Base-by-base conservation (phyloP, 2,329 filamentous ascomycete genomes). In the Ceratocystis lukuohia region DNA sequence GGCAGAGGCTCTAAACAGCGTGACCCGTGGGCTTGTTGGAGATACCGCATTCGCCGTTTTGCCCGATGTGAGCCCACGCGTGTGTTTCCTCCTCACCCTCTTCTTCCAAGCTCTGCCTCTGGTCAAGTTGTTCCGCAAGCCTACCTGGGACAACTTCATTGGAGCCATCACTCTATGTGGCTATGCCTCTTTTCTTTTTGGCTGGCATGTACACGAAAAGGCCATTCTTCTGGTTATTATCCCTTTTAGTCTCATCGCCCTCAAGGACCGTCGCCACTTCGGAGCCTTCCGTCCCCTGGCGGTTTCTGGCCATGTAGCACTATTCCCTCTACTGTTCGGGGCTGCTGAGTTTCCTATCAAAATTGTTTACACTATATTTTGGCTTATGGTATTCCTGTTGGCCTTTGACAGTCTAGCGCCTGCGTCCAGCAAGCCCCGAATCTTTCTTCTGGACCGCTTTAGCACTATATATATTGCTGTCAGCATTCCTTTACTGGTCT, bases 141-240 rank as follows among this genome's bases (percentile, higher is more conserved):
- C 91, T 1, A 90, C 84, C 0, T 96, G 91, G 89, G 88, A 96
- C 69, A 88, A 84, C 66, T 97, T 99, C 73, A 83, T 97, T 53
- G 91, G 91, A 2, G 88, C 91, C 0, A 83, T 96, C 57, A 96
- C 93, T 0, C 84, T 97, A 17, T 97, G 94, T 73, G 94, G 90
- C 67, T 99, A 96, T 73, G 89, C 93, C 0, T 96, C 93, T 0
- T 99, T 99, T 77, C 81, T 99, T 8, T 97, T 97, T 71, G 93
- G 94, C 66, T 99, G 93, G 91, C 94, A 99, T 73, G 94, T 99
- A 7, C 94, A 99, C 72, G 94, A 99, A 74, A 99, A 99, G 76
- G 94, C 94, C 1, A 89, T 99, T 67, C 82, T 99, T 25, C 83
- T 97, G 22, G 88, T 97, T 73, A 91, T 99, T 70, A 89, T 97